phyloP scores from a whole-genome alignment of 2,329 filamentous ascomycete species.

The Berkeleyomyces basicola region DNA sequence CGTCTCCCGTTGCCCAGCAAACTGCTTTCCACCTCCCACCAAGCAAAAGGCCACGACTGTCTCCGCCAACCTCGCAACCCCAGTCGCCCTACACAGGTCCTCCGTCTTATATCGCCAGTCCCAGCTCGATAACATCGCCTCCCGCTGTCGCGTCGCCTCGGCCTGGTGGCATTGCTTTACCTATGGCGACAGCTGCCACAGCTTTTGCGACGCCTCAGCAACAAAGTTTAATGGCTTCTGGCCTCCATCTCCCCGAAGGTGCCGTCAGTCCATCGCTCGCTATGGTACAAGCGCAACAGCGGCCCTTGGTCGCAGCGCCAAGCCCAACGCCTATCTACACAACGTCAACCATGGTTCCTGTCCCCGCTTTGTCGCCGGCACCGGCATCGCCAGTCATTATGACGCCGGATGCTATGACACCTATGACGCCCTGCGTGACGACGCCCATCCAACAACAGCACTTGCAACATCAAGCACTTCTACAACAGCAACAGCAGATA shows the following conservation, averaged over 20 bases:
- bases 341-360: conserved; percentile 16
- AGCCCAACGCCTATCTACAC: conserved; percentile 15
- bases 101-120: conserved; percentile 30
- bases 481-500: conserved; percentile 7
- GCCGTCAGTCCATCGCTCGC: conserved; percentile 13
- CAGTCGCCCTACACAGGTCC: conserved; percentile 42
- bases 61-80: conserved; percentile 51
- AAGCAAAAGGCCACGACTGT: conserved; percentile 56
- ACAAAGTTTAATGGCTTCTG: conserved; percentile 9
- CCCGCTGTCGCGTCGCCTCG: conserved; percentile 19
- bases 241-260: conserved; percentile 16
- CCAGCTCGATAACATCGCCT: conserved; percentile 24
- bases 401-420: conserved; percentile 7
- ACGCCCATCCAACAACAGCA: conserved; percentile 7
- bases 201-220: conserved; percentile 8
- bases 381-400: conserved; percentile 10
- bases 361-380: conserved; percentile 12
- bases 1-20: conserved; percentile 42
- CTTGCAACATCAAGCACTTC: conserved; percentile 1
- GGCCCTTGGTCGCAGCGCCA: conserved; percentile 5
- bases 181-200: conserved; percentile 12
- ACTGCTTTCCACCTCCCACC: conserved; percentile 44
- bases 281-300: conserved; percentile 15
- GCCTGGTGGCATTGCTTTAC: not conserved
- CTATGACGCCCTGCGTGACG: conserved; percentile 7